These are phyloP conservation scores for Copromyces sp. DNA, from an alignment of 495 filamentous ascomycete species.

Conservation along the genomic window DNA sequence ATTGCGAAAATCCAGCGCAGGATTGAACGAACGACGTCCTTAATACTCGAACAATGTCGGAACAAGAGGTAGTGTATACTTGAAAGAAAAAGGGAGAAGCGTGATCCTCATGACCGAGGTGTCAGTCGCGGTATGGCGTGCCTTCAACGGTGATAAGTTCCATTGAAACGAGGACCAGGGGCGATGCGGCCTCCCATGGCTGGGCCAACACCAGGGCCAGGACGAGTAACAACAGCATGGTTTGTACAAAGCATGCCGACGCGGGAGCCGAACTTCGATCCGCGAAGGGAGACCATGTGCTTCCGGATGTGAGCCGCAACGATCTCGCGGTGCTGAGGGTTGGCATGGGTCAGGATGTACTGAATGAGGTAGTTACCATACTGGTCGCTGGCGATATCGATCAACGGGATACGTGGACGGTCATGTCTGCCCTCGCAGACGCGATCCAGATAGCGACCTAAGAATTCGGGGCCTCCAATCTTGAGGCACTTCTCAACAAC, in stretches of 20 bases:
- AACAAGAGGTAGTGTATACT: slow-evolving; percentile 11
- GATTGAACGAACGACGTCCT: slow-evolving; percentile 16
- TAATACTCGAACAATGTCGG: slow-evolving; percentile 7
- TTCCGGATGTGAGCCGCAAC: slow-evolving; percentile 92
- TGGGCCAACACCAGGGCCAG: slow-evolving; percentile 64
- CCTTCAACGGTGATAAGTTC: slow-evolving; percentile 36
- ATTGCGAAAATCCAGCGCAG: slow-evolving; percentile 18
- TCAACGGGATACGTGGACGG: slow-evolving; percentile 90
- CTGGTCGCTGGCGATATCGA: slow-evolving; percentile 97
- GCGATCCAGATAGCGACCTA: slow-evolving; percentile 84
- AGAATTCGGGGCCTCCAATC: slow-evolving; percentile 84
- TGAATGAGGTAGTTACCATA: slow-evolving; percentile 98
- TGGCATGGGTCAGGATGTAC: slow-evolving; percentile 84
- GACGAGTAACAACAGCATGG: slow-evolving; percentile 72
- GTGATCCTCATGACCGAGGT: slow-evolving; percentile 5
- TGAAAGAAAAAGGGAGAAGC: neutral
- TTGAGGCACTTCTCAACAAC: slow-evolving; percentile 99
- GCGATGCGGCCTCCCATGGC: slow-evolving; percentile 48
- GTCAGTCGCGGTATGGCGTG: neutral
- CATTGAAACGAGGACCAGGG: slow-evolving; percentile 38
- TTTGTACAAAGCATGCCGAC: slow-evolving; percentile 99
- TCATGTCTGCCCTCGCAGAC: slow-evolving; percentile 86
- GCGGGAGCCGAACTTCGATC: slow-evolving; percentile 95
- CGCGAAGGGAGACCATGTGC: slow-evolving; percentile 98
- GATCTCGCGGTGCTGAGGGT: slow-evolving; percentile 78